Conservation (phyloP, 305 asterid genomes). For the Fraxinus sp. region DNA sequence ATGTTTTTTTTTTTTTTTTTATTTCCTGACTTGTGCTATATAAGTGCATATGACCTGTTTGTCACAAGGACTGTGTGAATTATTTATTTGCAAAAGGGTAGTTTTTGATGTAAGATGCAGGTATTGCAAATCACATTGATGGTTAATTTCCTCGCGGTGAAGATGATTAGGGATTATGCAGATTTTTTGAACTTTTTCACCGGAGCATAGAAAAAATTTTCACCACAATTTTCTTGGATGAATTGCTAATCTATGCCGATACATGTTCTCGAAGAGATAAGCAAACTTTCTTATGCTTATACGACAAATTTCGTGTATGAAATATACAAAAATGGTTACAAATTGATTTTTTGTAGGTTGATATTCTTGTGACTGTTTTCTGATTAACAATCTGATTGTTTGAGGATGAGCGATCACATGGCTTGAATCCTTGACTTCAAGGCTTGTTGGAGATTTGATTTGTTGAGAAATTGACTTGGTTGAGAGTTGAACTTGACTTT, state of each 20-base stretch:
- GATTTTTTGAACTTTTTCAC: background rate
- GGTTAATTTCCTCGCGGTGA: background rate
- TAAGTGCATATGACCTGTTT: constrained; percentile 30
- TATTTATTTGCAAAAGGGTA: background rate
- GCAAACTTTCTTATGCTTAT: background rate
- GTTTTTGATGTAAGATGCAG: background rate
- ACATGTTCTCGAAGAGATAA: background rate
- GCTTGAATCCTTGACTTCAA: too few relatives aligned
- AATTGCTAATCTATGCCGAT: background rate
- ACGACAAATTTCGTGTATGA: too few relatives aligned
- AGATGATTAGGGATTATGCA: background rate
- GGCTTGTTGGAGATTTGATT: too few relatives aligned
- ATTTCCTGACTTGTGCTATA: background rate
- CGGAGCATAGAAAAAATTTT: background rate
- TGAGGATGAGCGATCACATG: too few relatives aligned
- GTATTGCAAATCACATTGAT: background rate
- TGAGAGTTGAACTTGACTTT: too few relatives aligned
- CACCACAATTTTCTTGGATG: background rate
- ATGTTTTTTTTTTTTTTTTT: background rate
- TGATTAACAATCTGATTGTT: too few relatives aligned
- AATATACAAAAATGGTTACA: too few relatives aligned
- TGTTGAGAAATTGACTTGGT: too few relatives aligned
- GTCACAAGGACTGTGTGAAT: constrained; percentile 20
- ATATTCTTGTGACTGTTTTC: too few relatives aligned
- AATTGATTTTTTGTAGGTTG: too few relatives aligned